Base-by-base conservation (phyloP, 1,139 yeast genomes). In the Taiozyma sp. region DNA sequence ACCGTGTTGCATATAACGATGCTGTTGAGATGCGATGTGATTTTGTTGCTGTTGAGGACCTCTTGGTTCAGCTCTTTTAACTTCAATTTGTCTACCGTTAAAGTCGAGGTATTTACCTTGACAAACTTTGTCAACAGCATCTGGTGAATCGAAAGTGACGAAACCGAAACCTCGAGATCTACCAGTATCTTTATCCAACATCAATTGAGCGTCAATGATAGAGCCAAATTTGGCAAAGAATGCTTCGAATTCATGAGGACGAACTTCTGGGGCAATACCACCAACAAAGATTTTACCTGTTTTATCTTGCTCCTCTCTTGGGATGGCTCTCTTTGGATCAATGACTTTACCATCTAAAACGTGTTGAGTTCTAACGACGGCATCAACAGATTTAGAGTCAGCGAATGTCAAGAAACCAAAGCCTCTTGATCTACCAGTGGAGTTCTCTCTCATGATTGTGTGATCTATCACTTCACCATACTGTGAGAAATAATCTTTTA, bases 221-320 rank as follows among this genome's bases (percentile, higher is more conserved):
- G 84, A 83, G 62, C 99, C 99, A 69, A 87, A 93, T 68, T 86
- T 88, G 48, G 90, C 82, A 67, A 93, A 93, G 68, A 88, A 91
- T 46, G 80, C 84, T 66, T 86, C 86, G 68, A 93, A 95, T 61
- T 93, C 98, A 57, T 80, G 81, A 63, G 95, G 98, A 58, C 91
- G 90, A 43, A 91, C 97, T 69, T 90, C 95, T 39, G 96, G 90
- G 52, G 96, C 95, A 58, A 93, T 89, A 59, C 99, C 99, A 58
- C 99, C 99, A 46, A 93, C 98, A 66, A 93, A 93, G 59, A 93
- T 93, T 72, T 93, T 93, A 62, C 98, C 97, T 13, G 97, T 91
- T 67, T 88, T 88, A 67, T 91, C 98, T 70, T 93, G 99, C 68
- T 93, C 99, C 66, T 93, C 99, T 68, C 93, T 86, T 43, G 99